Evolutionary conservation across 1,284 basidiomycete genomes (phyloP).

Genomic region (Fomitiporia mediterranea): DNA sequence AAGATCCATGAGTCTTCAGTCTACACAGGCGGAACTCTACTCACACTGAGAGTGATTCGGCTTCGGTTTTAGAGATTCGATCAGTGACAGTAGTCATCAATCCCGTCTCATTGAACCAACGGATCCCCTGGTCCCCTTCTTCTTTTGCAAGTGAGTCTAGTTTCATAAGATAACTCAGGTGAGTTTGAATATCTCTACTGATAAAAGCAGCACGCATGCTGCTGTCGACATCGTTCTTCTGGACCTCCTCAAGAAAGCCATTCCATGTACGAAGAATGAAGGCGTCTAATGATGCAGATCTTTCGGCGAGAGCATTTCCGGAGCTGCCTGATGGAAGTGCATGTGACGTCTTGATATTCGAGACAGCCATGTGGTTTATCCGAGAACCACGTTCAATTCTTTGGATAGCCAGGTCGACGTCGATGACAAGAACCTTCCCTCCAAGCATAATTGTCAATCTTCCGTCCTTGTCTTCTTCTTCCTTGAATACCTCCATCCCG

Average conservation of each 20-base stretch:
- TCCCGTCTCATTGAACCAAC: constrained; percentile 69
- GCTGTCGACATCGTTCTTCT: constrained; percentile 49
- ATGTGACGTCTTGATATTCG: constrained; percentile 65
- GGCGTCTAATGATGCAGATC: constrained; percentile 56
- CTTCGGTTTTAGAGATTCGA: constrained; percentile 49
- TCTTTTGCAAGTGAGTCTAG: constrained; percentile 57
- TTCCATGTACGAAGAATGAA: constrained; percentile 53
- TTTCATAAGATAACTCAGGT: constrained; percentile 66
- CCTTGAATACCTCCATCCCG: constrained; percentile 44
- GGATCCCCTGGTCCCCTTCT: constrained; percentile 58
- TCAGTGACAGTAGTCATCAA: constrained; percentile 46
- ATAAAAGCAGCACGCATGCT: constrained; percentile 45
- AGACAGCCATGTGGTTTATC: constrained; percentile 36
- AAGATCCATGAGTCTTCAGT: too few relatives aligned
- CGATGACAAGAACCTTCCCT: constrained; percentile 72
- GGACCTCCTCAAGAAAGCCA: constrained; percentile 55
- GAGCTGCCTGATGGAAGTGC: constrained; percentile 48
- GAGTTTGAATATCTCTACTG: constrained; percentile 44
- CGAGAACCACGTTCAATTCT: constrained; percentile 32
- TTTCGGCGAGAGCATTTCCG: constrained; percentile 34
- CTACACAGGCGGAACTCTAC: constrained; percentile 25
- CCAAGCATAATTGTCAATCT: constrained; percentile 58
- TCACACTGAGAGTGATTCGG: constrained; percentile 47
- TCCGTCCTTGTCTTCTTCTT: constrained; percentile 45
- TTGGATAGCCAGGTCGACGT: constrained; percentile 57